Evolutionary conservation across 345 rosid species (phyloP).

Genomic region (Corchorus olitorius): DNA sequence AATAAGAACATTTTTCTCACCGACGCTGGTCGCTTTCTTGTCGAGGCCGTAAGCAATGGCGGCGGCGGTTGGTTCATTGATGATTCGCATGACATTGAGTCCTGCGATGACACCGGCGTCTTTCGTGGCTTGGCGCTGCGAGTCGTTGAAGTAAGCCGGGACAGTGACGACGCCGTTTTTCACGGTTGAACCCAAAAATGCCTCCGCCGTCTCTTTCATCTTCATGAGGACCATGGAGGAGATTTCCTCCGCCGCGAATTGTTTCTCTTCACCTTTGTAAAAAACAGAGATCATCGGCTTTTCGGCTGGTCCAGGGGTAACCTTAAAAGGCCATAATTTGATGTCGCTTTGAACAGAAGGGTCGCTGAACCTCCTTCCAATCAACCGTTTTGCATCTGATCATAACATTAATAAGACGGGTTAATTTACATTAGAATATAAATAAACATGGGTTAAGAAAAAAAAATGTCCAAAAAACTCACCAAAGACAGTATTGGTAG

Average conservation of each 20-base stretch:
- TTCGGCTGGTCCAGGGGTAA: slow-evolving; percentile 38
- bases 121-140: slow-evolving; percentile 42
- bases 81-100: slow-evolving; percentile 44
- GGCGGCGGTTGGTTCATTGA: slow-evolving; percentile 49
- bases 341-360: slow-evolving; percentile 44
- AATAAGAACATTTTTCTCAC: slow-evolving; percentile 65
- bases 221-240: slow-evolving; percentile 42
- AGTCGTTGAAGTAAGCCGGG: slow-evolving; percentile 44
- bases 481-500: slow-evolving; percentile 45
- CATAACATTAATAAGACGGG: not conserved
- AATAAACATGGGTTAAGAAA: not conserved
- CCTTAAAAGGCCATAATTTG: slow-evolving; percentile 47
- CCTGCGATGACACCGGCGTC: slow-evolving; percentile 46
- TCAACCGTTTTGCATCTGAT: slow-evolving; percentile 47
- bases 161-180: slow-evolving; percentile 46
- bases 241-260: slow-evolving; percentile 41
- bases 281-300: slow-evolving; percentile 41
- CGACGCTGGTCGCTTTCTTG: slow-evolving; percentile 43
- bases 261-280: slow-evolving; percentile 40
- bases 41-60: slow-evolving; percentile 50
- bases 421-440: no score
- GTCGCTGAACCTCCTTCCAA: slow-evolving; percentile 43
- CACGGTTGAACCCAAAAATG: slow-evolving; percentile 31
- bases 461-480: slow-evolving; percentile 1
- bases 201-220: slow-evolving; percentile 47